Percentiles rank a stretch among this genome's conserved stretches.
Conservation (phyloP, 345 rosid genomes). For the Psidium guajava region DNA sequence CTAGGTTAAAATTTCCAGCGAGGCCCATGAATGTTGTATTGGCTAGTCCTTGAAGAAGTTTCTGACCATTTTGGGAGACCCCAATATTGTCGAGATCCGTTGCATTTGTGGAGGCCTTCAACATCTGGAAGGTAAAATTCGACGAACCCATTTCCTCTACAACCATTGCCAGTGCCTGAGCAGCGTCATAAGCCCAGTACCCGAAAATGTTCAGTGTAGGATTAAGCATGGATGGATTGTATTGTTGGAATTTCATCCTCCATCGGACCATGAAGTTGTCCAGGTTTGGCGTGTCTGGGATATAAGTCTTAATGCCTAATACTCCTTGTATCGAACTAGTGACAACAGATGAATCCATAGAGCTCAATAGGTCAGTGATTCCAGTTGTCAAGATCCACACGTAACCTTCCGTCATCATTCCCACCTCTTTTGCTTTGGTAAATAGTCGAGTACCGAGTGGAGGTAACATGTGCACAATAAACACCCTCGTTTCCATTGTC, state of each 20-base stretch:
- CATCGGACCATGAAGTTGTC: neutral
- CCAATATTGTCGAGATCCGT: neutral
- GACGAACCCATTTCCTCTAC: neutral
- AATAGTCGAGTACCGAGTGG: fast-evolving
- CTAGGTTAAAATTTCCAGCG: neutral
- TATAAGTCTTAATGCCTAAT: neutral
- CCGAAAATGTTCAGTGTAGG: neutral
- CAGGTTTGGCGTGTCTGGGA: neutral
- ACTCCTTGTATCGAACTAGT: neutral
- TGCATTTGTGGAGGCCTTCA: neutral
- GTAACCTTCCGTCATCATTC: neutral
- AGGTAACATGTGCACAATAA: neutral
- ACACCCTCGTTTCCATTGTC: neutral
- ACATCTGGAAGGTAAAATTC: neutral
- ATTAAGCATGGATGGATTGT: neutral
- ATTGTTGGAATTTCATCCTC: neutral
- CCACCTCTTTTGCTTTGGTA: neutral
- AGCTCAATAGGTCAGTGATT: neutral
- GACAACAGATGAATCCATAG: neutral
- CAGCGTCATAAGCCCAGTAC: neutral
- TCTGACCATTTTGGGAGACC: neutral
- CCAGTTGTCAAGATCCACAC: neutral
- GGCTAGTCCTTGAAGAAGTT: neutral
- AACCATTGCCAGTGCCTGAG: neutral
- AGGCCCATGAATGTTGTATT: neutral